Conservation (phyloP, 1,139 yeast genomes). For the Taphrina flavorubra region DNA sequence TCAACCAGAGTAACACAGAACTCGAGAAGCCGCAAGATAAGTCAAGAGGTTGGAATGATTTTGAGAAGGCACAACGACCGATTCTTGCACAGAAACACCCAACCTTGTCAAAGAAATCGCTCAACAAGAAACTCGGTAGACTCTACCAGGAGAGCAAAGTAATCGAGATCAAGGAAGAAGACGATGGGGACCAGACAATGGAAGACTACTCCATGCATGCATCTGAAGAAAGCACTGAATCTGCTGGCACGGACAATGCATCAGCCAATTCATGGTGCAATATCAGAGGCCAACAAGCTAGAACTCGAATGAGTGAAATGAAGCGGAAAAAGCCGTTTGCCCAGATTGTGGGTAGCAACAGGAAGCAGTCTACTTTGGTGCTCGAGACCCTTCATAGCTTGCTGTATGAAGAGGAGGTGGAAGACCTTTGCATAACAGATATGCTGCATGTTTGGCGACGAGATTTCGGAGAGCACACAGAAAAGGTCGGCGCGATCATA, state of each 20-base stretch:
- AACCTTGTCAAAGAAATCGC: conserved; percentile 1
- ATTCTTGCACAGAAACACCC: conserved; percentile 10
- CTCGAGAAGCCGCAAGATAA: background rate
- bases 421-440: conserved; percentile 11
- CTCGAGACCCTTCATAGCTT: conserved; percentile 4
- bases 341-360: conserved; percentile 2
- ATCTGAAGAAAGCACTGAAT: background rate
- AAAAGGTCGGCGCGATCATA: conserved; percentile 2
- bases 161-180: background rate
- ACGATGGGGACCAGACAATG: background rate
- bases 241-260: background rate
- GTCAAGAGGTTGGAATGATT: conserved; percentile 6
- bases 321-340: background rate
- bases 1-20: background rate
- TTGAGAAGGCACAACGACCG: conserved; percentile 11
- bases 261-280: conserved; percentile 1
- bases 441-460: conserved; percentile 13
- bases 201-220: background rate
- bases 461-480: conserved; percentile 8
- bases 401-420: conserved; percentile 19
- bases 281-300: background rate
- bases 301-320: background rate
- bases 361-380: conserved; percentile 1
- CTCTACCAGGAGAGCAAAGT: conserved; percentile 11
- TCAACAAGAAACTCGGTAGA: background rate